Evolutionary conservation across 225 moss, liverwort and hornwort genomes (phyloP), one percentile per base, ranked within the genome.

Genomic region (Pseudoscleropodium purum): DNA sequence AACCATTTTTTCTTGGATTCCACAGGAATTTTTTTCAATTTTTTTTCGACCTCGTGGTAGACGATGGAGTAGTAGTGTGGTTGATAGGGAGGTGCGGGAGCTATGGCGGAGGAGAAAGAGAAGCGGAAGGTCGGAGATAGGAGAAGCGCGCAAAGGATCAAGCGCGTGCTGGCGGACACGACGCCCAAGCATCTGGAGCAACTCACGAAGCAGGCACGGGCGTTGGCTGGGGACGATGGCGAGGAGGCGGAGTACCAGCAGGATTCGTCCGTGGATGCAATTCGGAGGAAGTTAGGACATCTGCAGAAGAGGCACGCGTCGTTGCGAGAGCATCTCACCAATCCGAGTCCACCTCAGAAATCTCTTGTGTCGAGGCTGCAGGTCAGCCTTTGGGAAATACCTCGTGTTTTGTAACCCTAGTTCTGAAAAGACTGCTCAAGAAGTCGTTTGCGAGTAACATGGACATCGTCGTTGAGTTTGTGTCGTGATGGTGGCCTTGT

Each of bases 131-230:
- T 95, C 10, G 95, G 96, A 39, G 97, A 96, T 64, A 91, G 97
- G 84, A 92, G 96, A 83, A 95, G 95, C 78, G 95, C 95, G 41
- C 97, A 96, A 72, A 91, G 97, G 43, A 92, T 96, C 45, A 97
- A 97, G 93, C 95, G 96, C 31, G 95, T 96, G 82, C 91, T 97
- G 68, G 97, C 96, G 26, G 96, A 96, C 79, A 96, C 96, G 69
- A 94, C 97, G 37, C 95, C 96, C 29, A 95, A 96, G 90, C 97
- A 96, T 60, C 89, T 97, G 91, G 95, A 96, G 92, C 97, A 97
- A 93, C 96, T 97, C 6, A 97, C 97, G 74, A 97, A 96, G 86
- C 97, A 97, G 90, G 95, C 97, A 27, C 95, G 97, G 63, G 95
- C 94, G 62, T 88, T 97, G 88, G 91, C 96, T 11, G 97, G 96